Percentiles rank a stretch among this genome's conserved stretches.
phyloP scores from a whole-genome alignment of 2,329 filamentous ascomycete genomes.

The Aureobasidium pullulans region DNA sequence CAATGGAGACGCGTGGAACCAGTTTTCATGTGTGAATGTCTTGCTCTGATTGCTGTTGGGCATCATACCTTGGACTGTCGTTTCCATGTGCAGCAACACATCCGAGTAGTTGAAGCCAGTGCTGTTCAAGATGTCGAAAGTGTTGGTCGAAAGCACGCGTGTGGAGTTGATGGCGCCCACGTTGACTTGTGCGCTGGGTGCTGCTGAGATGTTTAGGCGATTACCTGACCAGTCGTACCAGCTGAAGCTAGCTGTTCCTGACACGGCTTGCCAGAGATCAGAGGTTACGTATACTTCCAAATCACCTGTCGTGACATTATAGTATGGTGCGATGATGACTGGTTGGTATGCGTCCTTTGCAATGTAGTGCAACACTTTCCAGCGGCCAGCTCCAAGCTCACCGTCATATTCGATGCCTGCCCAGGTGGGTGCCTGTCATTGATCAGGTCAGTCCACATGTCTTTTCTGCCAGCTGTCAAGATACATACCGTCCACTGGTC shows the following conservation, averaged over 20 bases:
- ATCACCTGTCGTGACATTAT: constrained; percentile 42
- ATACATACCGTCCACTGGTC: constrained; percentile 45
- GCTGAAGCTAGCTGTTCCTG: constrained; percentile 40
- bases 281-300: constrained; percentile 50
- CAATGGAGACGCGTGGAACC: constrained; percentile 42
- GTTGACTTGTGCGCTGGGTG: constrained; percentile 30
- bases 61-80: constrained; percentile 38
- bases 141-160: constrained; percentile 34
- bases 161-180: constrained; percentile 49
- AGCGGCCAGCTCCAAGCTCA: constrained; percentile 33
- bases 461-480: background rate
- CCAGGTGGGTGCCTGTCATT: constrained; percentile 52
- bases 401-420: constrained; percentile 55
- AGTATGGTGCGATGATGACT: constrained; percentile 54
- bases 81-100: constrained; percentile 37
- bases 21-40: constrained; percentile 44
- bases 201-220: constrained; percentile 33
- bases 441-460: background rate
- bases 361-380: constrained; percentile 55
- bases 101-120: constrained; percentile 26
- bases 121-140: constrained; percentile 28
- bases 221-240: constrained; percentile 48
- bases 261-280: constrained; percentile 47
- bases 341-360: constrained; percentile 51
- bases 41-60: constrained; percentile 37